phyloP scores from a whole-genome alignment of 805 yeast genomes.

The Lipomyces mesembrius region DNA sequence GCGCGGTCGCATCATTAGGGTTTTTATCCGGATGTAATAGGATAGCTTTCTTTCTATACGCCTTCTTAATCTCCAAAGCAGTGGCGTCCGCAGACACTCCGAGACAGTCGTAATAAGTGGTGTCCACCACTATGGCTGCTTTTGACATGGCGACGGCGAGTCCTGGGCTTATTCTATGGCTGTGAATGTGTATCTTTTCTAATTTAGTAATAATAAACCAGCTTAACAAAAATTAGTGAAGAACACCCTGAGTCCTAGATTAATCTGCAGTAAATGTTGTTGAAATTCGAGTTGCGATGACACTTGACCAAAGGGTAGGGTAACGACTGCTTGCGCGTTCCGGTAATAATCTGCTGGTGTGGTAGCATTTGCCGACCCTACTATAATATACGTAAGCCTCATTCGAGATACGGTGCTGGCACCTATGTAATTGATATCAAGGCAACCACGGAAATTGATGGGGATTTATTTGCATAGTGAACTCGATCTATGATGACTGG shows the following conservation, averaged over 20 bases:
- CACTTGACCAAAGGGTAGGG: neutral
- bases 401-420: too few relatives aligned
- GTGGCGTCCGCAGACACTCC: slow-evolving; percentile 72
- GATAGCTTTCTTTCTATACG: slow-evolving; percentile 89
- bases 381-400: too few relatives aligned
- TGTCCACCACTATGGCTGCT: slow-evolving; percentile 79
- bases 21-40: slow-evolving; percentile 94
- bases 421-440: too few relatives aligned
- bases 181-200: neutral
- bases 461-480: too few relatives aligned
- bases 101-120: slow-evolving; percentile 82
- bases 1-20: slow-evolving; percentile 91
- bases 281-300: neutral
- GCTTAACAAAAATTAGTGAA: neutral
- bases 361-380: too few relatives aligned
- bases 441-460: too few relatives aligned
- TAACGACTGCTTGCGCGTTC: neutral
- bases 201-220: neutral
- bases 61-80: slow-evolving; percentile 84
- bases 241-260: neutral
- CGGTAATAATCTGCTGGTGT: too few relatives aligned
- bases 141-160: slow-evolving; percentile 3
- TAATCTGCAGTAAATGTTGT: neutral
- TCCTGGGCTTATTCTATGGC: neutral
- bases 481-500: too few relatives aligned